These are phyloP conservation scores for Toxoplasma gondii DNA, from an alignment of 169 alveolate species.

Conservation along the genomic window DNA sequence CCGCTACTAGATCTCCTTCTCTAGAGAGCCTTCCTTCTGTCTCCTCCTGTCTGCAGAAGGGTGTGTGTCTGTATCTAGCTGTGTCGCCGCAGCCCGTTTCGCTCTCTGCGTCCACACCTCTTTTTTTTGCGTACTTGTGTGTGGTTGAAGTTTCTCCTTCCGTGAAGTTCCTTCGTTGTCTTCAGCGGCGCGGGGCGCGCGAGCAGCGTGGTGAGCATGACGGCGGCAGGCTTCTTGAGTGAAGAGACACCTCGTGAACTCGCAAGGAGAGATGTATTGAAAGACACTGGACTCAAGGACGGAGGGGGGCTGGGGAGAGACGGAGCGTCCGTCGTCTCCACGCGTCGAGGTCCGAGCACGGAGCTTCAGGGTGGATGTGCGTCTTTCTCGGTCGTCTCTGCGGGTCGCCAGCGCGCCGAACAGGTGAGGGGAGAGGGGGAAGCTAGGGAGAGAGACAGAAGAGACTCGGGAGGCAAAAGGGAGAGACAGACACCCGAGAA, in stretches of 20 bases:
- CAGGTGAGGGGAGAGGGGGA: not conserved
- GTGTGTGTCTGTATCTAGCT: too few relatives aligned
- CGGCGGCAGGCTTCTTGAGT: not conserved
- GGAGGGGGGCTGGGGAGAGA: not conserved
- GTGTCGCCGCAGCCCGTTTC: too few relatives aligned
- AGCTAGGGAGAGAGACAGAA: not conserved
- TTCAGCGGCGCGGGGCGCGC: not conserved
- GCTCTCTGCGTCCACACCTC: too few relatives aligned
- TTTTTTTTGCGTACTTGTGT: too few relatives aligned
- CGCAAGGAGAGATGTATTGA: not conserved
- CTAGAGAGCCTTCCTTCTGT: too few relatives aligned
- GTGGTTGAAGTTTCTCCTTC: too few relatives aligned
- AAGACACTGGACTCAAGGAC: not conserved
- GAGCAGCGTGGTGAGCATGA: not conserved
- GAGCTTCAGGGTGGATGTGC: not conserved
- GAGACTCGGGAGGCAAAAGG: not conserved
- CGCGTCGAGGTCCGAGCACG: not conserved
- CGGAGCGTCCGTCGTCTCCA: not conserved
- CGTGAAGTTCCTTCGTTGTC: too few relatives aligned
- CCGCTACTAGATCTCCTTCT: too few relatives aligned
- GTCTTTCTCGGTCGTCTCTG: not conserved
- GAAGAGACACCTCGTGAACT: too few relatives aligned
- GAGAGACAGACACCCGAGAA: not conserved
- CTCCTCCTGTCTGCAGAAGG: too few relatives aligned
- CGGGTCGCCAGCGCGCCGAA: not conserved